Evolutionary conservation across 2,329 filamentous ascomycete species (phyloP), one percentile per base, ranked within the genome.

Genomic region (Penicillium sp.): DNA sequence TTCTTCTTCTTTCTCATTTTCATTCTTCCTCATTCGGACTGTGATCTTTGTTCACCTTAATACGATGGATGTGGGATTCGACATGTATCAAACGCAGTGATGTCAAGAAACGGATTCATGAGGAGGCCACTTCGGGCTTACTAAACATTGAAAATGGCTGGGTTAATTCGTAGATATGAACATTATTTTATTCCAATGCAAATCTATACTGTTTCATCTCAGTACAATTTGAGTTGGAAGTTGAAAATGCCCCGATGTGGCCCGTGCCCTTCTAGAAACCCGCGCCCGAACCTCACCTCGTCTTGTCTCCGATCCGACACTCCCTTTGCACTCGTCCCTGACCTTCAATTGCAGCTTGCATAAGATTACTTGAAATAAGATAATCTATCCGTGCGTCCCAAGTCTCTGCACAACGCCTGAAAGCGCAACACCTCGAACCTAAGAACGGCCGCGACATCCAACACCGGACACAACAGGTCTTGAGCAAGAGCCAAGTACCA

Each of bases 41-140:
- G 46, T 58, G 53, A 59, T 58, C 50, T 59, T 58, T 54, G 44
- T 51, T 51, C 54, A 51, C 48, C 56, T 46, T 60, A 60, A 61
- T 60, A 55, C 48, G 53, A 60, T 46, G 53, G 52, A 55, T 49
- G 57, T 58, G 55, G 52, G 44, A 56, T 54, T 55, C 46, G 57
- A 35, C 53, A 59, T 61, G 59, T 60, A 58, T 59, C 58, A 61
- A 59, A 59, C 54, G 58, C 54, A 58, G 58, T 58, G 54, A 61
- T 61, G 53, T 60, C 56, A 56, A 54, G 56, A 52, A 57, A 61
- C 54, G 56, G 53, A 56, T 55, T 60, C 54, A 61, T 61, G 59
- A 61, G 46, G 48, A 48, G 48, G 56, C 50, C 35, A 54, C 46
- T 61, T 52, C 49, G 52, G 51, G 57, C 49, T 60, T 60, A 57